phyloP scores from a whole-genome alignment of 1,284 basidiomycete species.

The Pseudozyma flocculosa region DNA sequence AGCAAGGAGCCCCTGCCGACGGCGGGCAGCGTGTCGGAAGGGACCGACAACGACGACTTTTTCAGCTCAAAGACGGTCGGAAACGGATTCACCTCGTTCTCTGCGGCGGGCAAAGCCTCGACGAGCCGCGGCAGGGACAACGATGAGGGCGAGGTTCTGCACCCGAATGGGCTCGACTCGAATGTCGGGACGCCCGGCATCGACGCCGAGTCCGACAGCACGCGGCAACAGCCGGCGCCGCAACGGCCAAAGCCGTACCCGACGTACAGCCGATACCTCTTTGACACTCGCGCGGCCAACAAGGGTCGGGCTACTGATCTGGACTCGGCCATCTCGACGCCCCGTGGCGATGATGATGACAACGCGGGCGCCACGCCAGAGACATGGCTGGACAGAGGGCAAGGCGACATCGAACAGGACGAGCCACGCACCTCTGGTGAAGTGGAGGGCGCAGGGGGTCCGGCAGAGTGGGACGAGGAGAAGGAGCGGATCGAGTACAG shows the following conservation, averaged over 20 bases:
- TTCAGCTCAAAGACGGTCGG: constrained; percentile 5
- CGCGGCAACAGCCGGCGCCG: too few relatives aligned
- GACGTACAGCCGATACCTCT: constrained; percentile 16
- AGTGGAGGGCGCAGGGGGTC: too few relatives aligned
- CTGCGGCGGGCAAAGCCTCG: neutral
- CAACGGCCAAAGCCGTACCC: constrained; percentile 29
- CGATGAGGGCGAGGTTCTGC: constrained; percentile 14
- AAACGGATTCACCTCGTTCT: too few relatives aligned
- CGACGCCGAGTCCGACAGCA: constrained; percentile 7
- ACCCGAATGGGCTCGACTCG: constrained; percentile 6
- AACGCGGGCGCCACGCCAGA: constrained; percentile 8
- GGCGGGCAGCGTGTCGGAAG: constrained; percentile 13
- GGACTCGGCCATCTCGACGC: too few relatives aligned
- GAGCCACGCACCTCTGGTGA: neutral
- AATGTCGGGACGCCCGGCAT: constrained; percentile 25
- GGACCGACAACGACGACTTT: constrained; percentile 35
- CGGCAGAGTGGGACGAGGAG: too few relatives aligned
- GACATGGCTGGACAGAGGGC: constrained; percentile 21
- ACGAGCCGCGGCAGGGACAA: too few relatives aligned
- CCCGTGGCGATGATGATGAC: constrained; percentile 3
- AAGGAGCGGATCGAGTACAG: constrained; percentile 8
- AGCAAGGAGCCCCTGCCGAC: constrained; percentile 5
- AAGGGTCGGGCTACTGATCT: neutral
- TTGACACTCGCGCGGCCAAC: constrained; percentile 8
- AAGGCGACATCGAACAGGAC: neutral